phyloP scores from a whole-genome alignment of 371 early-diverging fungal genomes.

The Mortierella sp. region DNA sequence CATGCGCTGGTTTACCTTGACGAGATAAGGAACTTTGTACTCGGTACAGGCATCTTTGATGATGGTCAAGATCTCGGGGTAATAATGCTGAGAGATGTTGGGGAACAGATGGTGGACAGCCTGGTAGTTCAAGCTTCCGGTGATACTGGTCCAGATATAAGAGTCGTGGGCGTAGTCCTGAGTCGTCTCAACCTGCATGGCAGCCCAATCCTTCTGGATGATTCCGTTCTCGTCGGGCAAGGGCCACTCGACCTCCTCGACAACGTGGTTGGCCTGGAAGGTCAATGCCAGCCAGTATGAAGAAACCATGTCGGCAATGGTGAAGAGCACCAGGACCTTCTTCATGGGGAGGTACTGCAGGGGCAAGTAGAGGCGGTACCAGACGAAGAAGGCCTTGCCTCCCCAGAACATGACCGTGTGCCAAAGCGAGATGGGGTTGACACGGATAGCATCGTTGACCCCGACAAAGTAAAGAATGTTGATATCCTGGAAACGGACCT shows the following conservation, averaged over 20 bases:
- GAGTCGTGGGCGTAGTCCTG: slow-evolving; percentile 74
- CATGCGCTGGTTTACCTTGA: slow-evolving; percentile 57
- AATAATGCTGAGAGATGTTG: slow-evolving; percentile 67
- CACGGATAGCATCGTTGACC: slow-evolving; percentile 62
- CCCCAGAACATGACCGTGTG: slow-evolving; percentile 67
- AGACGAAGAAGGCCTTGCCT: slow-evolving; percentile 69
- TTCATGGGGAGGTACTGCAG: slow-evolving; percentile 45
- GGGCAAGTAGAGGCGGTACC: slow-evolving; percentile 64
- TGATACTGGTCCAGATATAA: slow-evolving; percentile 63
- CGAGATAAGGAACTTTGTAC: slow-evolving; percentile 61
- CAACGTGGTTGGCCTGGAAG: slow-evolving; percentile 76
- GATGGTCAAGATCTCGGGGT: slow-evolving; percentile 63
- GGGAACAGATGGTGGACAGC: slow-evolving; percentile 74
- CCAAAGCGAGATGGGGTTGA: slow-evolving; percentile 62
- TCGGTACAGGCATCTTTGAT: slow-evolving; percentile 64
- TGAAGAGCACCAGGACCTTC: slow-evolving; percentile 58
- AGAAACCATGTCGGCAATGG: slow-evolving; percentile 61
- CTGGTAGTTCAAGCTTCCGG: slow-evolving; percentile 72
- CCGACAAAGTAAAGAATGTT: slow-evolving; percentile 61
- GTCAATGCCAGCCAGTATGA: slow-evolving; percentile 70
- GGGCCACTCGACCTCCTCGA: slow-evolving; percentile 67
- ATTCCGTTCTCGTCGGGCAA: slow-evolving; percentile 61
- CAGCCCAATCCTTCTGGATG: slow-evolving; percentile 69
- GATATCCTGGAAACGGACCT: slow-evolving; percentile 69
- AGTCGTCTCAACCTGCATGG: slow-evolving; percentile 70